Conservation (phyloP, 2,329 filamentous ascomycete species). For the Fusarium nurragi region DNA sequence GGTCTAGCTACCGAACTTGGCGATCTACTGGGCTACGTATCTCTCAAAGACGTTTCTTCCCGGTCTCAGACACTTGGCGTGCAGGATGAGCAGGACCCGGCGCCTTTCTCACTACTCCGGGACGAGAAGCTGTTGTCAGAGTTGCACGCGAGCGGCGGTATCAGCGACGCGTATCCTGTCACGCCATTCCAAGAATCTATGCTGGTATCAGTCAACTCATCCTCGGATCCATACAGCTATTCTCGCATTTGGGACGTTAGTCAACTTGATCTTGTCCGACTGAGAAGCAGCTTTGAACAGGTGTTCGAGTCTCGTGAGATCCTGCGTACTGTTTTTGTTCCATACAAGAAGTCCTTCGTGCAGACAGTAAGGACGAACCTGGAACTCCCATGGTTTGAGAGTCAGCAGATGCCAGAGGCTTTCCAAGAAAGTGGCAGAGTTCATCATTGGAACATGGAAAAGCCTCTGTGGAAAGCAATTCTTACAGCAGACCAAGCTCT, state of each 20-base stretch:
- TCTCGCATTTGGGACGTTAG: slow-evolving; percentile 25
- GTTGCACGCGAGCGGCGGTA: neutral
- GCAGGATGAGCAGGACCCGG: neutral
- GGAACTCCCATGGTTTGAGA: neutral
- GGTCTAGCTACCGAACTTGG: slow-evolving; percentile 10
- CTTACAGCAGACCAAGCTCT: slow-evolving; percentile 8
- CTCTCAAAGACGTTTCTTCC: neutral
- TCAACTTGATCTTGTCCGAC: slow-evolving; percentile 2
- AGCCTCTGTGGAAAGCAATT: neutral
- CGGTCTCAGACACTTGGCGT: neutral
- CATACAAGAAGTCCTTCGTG: slow-evolving; percentile 6
- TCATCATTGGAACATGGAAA: neutral
- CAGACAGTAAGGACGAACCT: neutral
- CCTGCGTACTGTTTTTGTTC: slow-evolving; percentile 30
- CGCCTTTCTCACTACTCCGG: slow-evolving; percentile 25
- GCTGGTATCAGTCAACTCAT: slow-evolving; percentile 13
- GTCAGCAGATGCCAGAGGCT: rapidly evolving
- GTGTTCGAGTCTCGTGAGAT: slow-evolving; percentile 24
- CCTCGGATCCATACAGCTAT: slow-evolving; percentile 28
- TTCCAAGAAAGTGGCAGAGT: neutral
- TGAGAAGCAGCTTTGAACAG: slow-evolving; percentile 17
- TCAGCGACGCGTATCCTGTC: slow-evolving; percentile 37
- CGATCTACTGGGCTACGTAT: neutral
- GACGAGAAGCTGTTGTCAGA: neutral
- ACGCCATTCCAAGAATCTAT: slow-evolving; percentile 40